These are phyloP conservation scores for Hygrophila difformis DNA, from an alignment of 257 asterid genomes.

Conservation along the genomic window DNA sequence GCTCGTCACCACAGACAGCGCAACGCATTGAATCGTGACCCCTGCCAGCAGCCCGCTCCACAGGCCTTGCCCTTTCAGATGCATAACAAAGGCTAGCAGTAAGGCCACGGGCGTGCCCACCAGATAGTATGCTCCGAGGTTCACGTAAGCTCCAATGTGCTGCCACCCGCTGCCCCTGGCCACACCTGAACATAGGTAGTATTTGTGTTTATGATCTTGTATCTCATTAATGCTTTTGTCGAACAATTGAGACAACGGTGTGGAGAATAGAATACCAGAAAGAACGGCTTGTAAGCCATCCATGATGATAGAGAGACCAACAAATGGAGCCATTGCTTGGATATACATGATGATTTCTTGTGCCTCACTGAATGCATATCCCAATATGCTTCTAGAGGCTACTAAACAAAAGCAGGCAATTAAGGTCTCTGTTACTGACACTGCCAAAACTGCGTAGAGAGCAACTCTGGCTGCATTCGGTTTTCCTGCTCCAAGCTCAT, in stretches of 20 bases:
- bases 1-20: conserved; percentile 39
- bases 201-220: no score
- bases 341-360: conserved; percentile 44
- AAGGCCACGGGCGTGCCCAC: conserved; percentile 65
- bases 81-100: conserved; percentile 52
- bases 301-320: conserved; percentile 56
- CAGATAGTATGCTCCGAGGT: conserved; percentile 65
- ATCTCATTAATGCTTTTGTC: no score
- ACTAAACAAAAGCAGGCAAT: conserved; percentile 38
- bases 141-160: conserved; percentile 78
- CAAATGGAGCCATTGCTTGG: conserved; percentile 51
- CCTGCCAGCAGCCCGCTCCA: conserved; percentile 78
- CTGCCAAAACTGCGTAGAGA: conserved; percentile 32
- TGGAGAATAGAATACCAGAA: conserved; percentile 35
- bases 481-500: conserved; percentile 82
- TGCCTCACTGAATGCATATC: conserved; percentile 55
- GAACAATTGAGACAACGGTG: neutral
- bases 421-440: conserved; percentile 40
- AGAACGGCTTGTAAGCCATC: conserved; percentile 55
- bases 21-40: conserved; percentile 39
- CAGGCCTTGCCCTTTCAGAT: conserved; percentile 57
- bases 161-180: conserved; percentile 94
- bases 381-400: conserved; percentile 39
- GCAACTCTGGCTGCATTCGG: conserved; percentile 47
- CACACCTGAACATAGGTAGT: conserved; percentile 56